Evolutionary conservation across 768 basidiomycete genomes (phyloP), one percentile per base, ranked within the genome.

Genomic region (Fomitopsis pulvina): DNA sequence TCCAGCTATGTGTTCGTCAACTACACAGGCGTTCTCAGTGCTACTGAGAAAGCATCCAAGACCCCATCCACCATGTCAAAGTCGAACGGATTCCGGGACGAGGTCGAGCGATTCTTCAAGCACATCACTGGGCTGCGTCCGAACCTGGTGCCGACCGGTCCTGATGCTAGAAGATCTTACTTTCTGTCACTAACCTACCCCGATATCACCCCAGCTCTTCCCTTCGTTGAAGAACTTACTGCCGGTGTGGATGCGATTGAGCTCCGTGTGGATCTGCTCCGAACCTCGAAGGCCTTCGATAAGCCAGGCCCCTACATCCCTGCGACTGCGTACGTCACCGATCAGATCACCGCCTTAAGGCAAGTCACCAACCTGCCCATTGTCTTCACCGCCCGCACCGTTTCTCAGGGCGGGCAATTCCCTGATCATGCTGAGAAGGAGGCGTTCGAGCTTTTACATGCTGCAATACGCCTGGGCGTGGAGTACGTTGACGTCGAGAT

Each of bases 401-500:
- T 79, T 12, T 78, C 85, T 0, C 94, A 99, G 65, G 96, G 95
- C 20, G 95, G 96, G 4, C 77, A 85, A 16, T 93, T 92, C 77
- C 92, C 94, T 0, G 86, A 95, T 64, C 71, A 74, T 29, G 82
- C 82, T 0, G 69, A 79, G 48, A 77, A 81, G 45, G 85, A 86
- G 52, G 85, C 83, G 9, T 78, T 86, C 47, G 79, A 83, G 29
- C 77, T 97, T 7, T 74, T 95, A 60, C 71, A 80, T 39, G 78
- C 94, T 47, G 94, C 84, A 2, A 64, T 95, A 27, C 83, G 85
- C 45, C 68, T 89, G 30, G 94, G 87, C 6, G 84, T 91, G 51
- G 96, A 98, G 66, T 99, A 93, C 64, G 66, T 98, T 55, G 96
- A 98, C 57, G 77, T 96, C 43, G 95, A 99, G 67, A 80, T 89